phyloP scores from a whole-genome alignment of 1,284 basidiomycete genomes.

The Laetiporus sulphureus region DNA sequence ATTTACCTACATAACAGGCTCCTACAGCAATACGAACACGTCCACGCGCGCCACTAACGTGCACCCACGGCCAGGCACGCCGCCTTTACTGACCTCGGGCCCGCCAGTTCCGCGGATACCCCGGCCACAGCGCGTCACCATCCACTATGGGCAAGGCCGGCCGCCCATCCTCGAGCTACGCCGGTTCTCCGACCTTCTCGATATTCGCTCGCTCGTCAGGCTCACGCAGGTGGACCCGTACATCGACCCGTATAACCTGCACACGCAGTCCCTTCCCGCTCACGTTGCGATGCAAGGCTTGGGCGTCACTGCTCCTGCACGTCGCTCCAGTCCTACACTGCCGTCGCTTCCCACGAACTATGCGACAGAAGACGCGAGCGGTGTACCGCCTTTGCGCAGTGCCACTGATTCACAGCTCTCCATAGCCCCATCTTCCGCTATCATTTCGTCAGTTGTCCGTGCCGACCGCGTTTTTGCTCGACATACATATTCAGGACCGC shows the following conservation, averaged over 20 bases:
- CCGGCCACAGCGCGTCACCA: slow-evolving; percentile 44
- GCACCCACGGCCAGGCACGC: slow-evolving; percentile 1
- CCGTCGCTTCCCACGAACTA: too few species aligned
- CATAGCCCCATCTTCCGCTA: slow-evolving; percentile 3
- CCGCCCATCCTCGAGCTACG: slow-evolving; percentile 57
- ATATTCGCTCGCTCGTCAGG: slow-evolving; percentile 12
- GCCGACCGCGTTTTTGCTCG: slow-evolving; percentile 1
- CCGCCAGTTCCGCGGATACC: slow-evolving; percentile 3
- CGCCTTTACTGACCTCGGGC: background rate
- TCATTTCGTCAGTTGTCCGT: slow-evolving; percentile 3
- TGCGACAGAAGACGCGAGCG: too few species aligned
- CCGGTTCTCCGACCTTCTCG: slow-evolving; percentile 46
- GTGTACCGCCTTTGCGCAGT: too few species aligned
- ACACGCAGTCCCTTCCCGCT: slow-evolving; percentile 13
- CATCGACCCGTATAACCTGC: slow-evolving; percentile 10
- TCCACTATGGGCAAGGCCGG: slow-evolving; percentile 39
- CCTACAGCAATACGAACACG: too few species aligned
- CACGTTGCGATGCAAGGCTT: slow-evolving; percentile 4
- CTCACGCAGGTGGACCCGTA: slow-evolving; percentile 12
- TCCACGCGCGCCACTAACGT: too few species aligned
- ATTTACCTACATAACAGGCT: too few species aligned
- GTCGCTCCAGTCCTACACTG: background rate
- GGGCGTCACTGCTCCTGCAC: background rate
- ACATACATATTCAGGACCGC: slow-evolving; percentile 5
- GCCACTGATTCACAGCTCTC: slow-evolving; percentile 1